Conservation (phyloP, 2,329 filamentous ascomycete genomes). For the Paecilomyces variotii region DNA sequence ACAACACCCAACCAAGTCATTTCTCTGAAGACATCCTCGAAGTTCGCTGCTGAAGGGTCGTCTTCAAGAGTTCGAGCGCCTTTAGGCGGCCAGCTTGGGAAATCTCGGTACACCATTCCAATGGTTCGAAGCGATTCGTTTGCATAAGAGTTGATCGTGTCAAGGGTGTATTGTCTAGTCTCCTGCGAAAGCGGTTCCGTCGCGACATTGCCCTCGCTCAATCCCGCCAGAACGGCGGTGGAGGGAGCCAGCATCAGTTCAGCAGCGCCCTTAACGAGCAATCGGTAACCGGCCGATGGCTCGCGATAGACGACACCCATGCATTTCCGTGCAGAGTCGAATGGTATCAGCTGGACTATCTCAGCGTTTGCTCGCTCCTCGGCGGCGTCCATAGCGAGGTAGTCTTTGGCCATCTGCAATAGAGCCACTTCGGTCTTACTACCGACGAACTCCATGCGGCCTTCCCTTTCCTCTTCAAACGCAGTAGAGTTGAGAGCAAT, state of each 20-base stretch:
- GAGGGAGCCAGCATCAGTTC: conserved; percentile 37
- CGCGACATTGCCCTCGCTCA: conserved; percentile 13
- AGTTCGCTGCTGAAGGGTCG: conserved; percentile 54
- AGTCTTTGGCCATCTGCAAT: conserved; percentile 59
- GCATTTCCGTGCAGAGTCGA: conserved; percentile 68
- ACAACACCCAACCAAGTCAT: conserved; percentile 68
- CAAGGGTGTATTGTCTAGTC: conserved; percentile 18
- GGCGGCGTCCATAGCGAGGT: conserved; percentile 59
- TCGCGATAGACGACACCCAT: conserved; percentile 42
- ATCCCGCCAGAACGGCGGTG: conserved; percentile 23
- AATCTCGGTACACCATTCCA: conserved; percentile 65
- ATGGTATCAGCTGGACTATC: conserved; percentile 62
- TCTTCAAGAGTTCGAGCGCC: conserved; percentile 51
- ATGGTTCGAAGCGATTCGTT: conserved; percentile 63
- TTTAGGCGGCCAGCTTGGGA: conserved; percentile 58
- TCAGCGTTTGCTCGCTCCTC: conserved; percentile 55
- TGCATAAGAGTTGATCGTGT: conserved; percentile 36
- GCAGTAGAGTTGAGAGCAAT: conserved; percentile 56
- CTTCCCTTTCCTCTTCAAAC: conserved; percentile 66
- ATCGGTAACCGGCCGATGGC: conserved; percentile 31
- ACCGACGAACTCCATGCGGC: conserved; percentile 59
- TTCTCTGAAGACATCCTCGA: conserved; percentile 60
- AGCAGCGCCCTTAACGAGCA: conserved; percentile 42
- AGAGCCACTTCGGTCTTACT: conserved; percentile 72
- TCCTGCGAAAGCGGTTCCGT: conserved; percentile 18